Percentiles rank a stretch among this genome's conserved stretches.
Conservation (phyloP, 2,329 filamentous ascomycete species). For the Trichoderma asperellum region DNA sequence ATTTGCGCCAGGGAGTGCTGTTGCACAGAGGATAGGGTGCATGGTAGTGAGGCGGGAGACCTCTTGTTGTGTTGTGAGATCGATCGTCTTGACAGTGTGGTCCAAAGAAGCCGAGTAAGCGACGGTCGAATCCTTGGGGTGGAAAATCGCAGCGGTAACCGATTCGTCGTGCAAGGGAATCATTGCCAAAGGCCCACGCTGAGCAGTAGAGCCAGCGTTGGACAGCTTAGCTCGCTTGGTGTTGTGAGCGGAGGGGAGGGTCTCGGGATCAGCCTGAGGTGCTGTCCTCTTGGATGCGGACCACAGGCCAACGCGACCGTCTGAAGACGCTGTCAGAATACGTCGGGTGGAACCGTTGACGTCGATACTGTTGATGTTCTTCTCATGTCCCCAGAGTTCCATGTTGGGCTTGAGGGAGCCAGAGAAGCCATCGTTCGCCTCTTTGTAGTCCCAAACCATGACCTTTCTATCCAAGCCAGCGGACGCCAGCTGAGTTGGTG, state of each 20-base stretch:
- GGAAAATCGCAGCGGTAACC: slow-evolving; percentile 82
- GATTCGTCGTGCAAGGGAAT: slow-evolving; percentile 72
- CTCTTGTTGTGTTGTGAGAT: slow-evolving; percentile 77
- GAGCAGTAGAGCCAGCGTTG: slow-evolving; percentile 53
- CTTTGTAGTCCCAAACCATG: slow-evolving; percentile 85
- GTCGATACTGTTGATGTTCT: slow-evolving; percentile 73
- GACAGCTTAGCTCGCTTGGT: slow-evolving; percentile 77
- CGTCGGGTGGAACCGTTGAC: slow-evolving; percentile 74
- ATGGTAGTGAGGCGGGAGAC: slow-evolving; percentile 84
- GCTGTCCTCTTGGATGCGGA: slow-evolving; percentile 76
- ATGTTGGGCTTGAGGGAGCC: slow-evolving; percentile 70
- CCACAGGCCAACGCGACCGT: slow-evolving; percentile 88
- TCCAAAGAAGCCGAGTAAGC: slow-evolving; percentile 92
- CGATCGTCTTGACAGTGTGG: slow-evolving; percentile 87
- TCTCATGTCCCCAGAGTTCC: slow-evolving; percentile 82
- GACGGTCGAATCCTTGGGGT: slow-evolving; percentile 80
- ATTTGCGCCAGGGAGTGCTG: slow-evolving; percentile 69
- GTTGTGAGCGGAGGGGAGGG: slow-evolving; percentile 68
- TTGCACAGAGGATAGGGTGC: slow-evolving; percentile 79
- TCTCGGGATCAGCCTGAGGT: slow-evolving; percentile 70
- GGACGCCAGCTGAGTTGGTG: slow-evolving; percentile 77
- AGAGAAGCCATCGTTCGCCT: slow-evolving; percentile 63
- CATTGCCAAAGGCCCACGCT: slow-evolving; percentile 78
- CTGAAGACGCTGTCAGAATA: slow-evolving; percentile 82
- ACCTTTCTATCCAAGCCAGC: slow-evolving; percentile 84